phyloP scores from a whole-genome alignment of 1,284 basidiomycete genomes.

The Cutaneotrichosporon dermatis region DNA sequence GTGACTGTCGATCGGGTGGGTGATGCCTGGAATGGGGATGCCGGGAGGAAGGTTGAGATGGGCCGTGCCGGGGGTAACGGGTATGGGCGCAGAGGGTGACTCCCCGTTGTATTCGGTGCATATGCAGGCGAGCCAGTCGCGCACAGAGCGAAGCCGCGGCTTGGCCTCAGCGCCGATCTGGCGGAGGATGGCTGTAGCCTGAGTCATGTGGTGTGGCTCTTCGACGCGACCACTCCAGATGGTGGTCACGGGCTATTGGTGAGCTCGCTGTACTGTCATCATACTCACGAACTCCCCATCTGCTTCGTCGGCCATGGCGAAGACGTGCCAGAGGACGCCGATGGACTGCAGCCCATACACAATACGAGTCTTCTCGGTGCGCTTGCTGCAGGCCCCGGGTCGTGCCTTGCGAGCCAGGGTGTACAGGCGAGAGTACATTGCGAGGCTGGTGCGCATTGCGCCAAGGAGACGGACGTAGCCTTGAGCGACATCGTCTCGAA shows the following conservation, averaged over 20 bases:
- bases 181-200: conserved; percentile 4
- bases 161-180: conserved; percentile 5
- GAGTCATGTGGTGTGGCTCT: conserved; percentile 1
- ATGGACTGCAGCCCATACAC: conserved; percentile 7
- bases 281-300: conserved; percentile 8
- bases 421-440: conserved; percentile 5
- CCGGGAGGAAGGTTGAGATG: not conserved
- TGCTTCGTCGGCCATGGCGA: conserved; percentile 4
- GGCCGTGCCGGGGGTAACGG: not conserved
- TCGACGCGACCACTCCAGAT: conserved; percentile 12
- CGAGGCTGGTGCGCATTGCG: conserved; percentile 12
- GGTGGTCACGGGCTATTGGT: conserved; percentile 5
- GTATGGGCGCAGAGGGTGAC: not conserved
- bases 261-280: not conserved
- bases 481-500: not conserved
- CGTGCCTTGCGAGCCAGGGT: not conserved
- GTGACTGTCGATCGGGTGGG: not conserved
- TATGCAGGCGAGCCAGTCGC: conserved; percentile 6
- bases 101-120: not conserved
- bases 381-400: not conserved
- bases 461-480: conserved; percentile 5
- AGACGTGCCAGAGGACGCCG: conserved; percentile 7
- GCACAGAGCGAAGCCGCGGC: not conserved
- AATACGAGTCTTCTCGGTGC: not conserved
- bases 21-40: not conserved